phyloP scores from a whole-genome alignment of 106 monocot genomes.

The Dendrobium nobile region DNA sequence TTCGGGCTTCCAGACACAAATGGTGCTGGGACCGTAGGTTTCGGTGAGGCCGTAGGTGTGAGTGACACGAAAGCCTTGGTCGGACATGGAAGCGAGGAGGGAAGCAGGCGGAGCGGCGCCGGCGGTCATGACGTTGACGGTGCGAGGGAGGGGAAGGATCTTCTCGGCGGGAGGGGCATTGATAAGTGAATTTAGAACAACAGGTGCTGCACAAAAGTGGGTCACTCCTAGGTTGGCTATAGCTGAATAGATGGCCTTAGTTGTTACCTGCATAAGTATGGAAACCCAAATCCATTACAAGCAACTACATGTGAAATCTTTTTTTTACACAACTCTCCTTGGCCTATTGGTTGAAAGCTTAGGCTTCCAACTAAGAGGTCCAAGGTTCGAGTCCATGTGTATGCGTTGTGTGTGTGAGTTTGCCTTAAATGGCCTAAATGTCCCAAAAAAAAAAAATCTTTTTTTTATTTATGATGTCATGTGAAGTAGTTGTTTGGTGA shows the following conservation, averaged over 20 bases:
- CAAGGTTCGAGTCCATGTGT: too few species aligned
- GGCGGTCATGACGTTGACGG: constrained; percentile 54
- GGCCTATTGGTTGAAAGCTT: too few species aligned
- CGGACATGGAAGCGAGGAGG: constrained; percentile 46
- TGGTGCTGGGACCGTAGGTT: constrained; percentile 57
- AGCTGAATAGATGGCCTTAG: constrained; percentile 60
- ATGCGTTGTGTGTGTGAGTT: too few species aligned
- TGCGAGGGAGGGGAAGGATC: constrained; percentile 52
- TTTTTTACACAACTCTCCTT: too few species aligned
- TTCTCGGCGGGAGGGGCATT: constrained; percentile 41
- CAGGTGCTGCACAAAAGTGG: constrained; percentile 66
- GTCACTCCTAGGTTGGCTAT: constrained; percentile 62
- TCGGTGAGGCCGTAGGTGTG: constrained; percentile 81
- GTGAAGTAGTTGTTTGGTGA: too few species aligned
- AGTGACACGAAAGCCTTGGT: constrained; percentile 56
- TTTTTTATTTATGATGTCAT: too few species aligned
- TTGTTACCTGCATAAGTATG: constrained; percentile 35
- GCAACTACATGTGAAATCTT: too few species aligned
- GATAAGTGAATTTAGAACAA: constrained; percentile 52
- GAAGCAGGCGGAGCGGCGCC: constrained; percentile 68
- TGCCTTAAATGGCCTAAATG: too few species aligned
- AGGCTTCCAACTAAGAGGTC: too few species aligned
- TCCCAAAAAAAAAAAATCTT: too few species aligned
- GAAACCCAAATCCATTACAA: neutral
- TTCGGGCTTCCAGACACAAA: constrained; percentile 68